phyloP scores from a whole-genome alignment of 2,329 filamentous ascomycete species.

The Truncatella angustata region DNA sequence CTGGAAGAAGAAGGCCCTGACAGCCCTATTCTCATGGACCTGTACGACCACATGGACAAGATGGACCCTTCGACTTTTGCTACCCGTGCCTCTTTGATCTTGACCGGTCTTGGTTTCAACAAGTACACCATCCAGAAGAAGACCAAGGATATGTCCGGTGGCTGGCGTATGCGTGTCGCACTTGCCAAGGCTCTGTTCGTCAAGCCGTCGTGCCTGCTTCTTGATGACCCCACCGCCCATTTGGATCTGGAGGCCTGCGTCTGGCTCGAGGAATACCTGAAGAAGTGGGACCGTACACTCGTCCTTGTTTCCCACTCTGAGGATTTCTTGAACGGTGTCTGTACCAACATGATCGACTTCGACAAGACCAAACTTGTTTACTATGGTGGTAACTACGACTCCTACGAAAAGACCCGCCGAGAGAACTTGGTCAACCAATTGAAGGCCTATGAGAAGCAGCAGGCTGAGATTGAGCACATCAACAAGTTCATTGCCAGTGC shows the following conservation, averaged over 20 bases:
- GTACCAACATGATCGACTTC: conserved; percentile 99
- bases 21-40: conserved; percentile 82
- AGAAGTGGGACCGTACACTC: conserved; percentile 98
- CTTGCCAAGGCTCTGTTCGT: conserved; percentile 97
- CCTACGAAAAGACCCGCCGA: conserved; percentile 87
- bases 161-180: conserved; percentile 99
- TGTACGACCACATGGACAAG: conserved; percentile 98
- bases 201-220: conserved; percentile 90
- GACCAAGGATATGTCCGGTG: conserved; percentile 99
- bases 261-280: conserved; percentile 99
- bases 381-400: conserved; percentile 99
- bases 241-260: conserved; percentile 99
- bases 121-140: conserved; percentile 97
- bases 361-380: conserved; percentile 83
- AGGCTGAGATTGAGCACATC: conserved; percentile 98
- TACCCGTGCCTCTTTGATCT: conserved; percentile 90
- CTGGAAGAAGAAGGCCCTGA: conserved; percentile 92
- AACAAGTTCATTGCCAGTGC: conserved; percentile 99
- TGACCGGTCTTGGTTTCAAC: conserved; percentile 99
- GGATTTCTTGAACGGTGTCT: conserved; percentile 99
- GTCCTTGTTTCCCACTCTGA: conserved; percentile 96
- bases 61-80: conserved; percentile 98
- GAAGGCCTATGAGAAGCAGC: conserved; percentile 99
- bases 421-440: conserved; percentile 98
- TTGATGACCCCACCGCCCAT: conserved; percentile 98